A percentile compares a stretch with the other conserved stretches of the same genome.
Conservation (phyloP, 1,284 basidiomycete genomes). For the Vanrija sp. region DNA sequence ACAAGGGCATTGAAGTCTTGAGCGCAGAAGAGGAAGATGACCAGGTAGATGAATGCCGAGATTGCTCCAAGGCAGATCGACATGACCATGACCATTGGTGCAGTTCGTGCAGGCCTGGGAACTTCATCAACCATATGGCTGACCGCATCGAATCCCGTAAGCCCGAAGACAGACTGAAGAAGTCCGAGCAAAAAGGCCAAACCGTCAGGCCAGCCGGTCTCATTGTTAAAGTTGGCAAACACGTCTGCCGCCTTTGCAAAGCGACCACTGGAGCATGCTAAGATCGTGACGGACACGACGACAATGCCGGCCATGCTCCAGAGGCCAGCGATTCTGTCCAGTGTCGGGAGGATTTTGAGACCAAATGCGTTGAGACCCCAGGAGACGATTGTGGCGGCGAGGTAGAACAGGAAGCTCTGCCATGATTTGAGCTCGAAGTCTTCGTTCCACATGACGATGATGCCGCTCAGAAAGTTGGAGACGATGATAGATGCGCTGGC, state of each 20-base stretch:
- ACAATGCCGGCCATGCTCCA: conserved; percentile 44
- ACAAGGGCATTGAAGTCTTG: conserved; percentile 58
- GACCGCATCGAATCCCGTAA: conserved; percentile 40
- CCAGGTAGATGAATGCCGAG: conserved; percentile 58
- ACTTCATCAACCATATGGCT: conserved; percentile 29
- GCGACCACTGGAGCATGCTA: conserved; percentile 36
- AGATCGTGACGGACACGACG: conserved; percentile 44
- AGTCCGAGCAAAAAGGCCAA: conserved; percentile 50
- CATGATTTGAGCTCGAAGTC: conserved; percentile 26
- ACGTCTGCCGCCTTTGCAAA: conserved; percentile 47
- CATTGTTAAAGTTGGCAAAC: conserved; percentile 46
- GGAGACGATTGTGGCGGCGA: conserved; percentile 22
- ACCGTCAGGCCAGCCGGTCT: conserved; percentile 51
- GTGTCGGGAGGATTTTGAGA: conserved; percentile 26
- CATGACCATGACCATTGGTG: conserved; percentile 31
- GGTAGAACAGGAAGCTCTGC: conserved; percentile 29
- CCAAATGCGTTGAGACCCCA: conserved; percentile 36
- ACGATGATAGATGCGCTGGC: conserved; percentile 10
- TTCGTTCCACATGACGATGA: conserved; percentile 38
- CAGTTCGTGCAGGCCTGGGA: conserved; percentile 16
- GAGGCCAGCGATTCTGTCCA: conserved; percentile 35
- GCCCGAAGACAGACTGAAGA: conserved; percentile 46
- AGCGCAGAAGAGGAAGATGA: conserved; percentile 64
- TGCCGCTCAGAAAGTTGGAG: conserved; percentile 29
- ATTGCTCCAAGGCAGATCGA: conserved; percentile 62